Percentiles rank a stretch among this genome's conserved stretches.
These are phyloP conservation scores for Trichoderma pleuroti DNA, from an alignment of 2,329 filamentous ascomycete species.

Conservation along the genomic window DNA sequence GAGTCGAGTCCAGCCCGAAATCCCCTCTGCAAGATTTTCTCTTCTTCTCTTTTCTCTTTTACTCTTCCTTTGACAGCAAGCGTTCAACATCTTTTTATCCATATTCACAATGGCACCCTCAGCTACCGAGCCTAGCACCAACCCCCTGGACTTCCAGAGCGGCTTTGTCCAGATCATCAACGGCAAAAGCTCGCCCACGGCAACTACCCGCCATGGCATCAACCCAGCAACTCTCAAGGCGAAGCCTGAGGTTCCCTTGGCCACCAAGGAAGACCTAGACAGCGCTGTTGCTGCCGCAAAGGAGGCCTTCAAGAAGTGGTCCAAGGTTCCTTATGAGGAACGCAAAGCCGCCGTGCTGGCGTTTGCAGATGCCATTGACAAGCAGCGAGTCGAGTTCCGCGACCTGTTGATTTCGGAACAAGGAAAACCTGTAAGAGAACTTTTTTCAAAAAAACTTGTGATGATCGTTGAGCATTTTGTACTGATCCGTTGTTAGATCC, in stretches of 20 bases:
- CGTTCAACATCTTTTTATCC: not conserved
- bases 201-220: slow-evolving; percentile 23
- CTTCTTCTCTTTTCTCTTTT: too few species aligned
- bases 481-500: not conserved
- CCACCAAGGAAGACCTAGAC: slow-evolving; percentile 29
- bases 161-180: slow-evolving; percentile 24
- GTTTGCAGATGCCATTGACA: slow-evolving; percentile 29
- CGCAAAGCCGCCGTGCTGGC: slow-evolving; percentile 24
- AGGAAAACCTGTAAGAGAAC: slow-evolving; percentile 26
- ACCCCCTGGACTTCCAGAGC: not conserved
- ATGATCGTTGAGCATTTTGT: not conserved
- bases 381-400: slow-evolving; percentile 22
- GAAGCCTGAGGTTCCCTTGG: slow-evolving; percentile 31
- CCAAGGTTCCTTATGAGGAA: slow-evolving; percentile 26
- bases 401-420: slow-evolving; percentile 26
- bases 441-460: not conserved
- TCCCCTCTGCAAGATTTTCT: not conserved
- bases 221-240: slow-evolving; percentile 33
- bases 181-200: slow-evolving; percentile 23
- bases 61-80: not conserved
- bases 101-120: slow-evolving; percentile 8
- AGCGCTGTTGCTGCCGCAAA: slow-evolving; percentile 28
- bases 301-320: slow-evolving; percentile 30
- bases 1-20: not conserved
- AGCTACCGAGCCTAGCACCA: not conserved